phyloP scores from a whole-genome alignment of 2,329 filamentous ascomycete genomes.

The Colletotrichum chlorophyti region DNA sequence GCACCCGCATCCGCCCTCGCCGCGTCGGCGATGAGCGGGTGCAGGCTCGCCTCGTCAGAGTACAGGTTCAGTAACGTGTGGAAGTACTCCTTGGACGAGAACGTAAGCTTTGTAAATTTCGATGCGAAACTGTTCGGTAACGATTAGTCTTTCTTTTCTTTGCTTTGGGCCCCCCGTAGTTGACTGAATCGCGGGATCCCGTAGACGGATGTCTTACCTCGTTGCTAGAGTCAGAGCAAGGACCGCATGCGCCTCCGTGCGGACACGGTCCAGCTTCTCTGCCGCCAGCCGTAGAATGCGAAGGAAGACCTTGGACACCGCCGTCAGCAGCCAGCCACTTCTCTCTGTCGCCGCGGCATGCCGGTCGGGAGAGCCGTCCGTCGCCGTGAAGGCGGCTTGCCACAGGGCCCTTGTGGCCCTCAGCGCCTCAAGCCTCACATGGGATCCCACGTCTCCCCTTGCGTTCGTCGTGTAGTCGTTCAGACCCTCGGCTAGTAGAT shows the following conservation, averaged over 20 bases:
- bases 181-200: not conserved
- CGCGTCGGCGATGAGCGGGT: conserved; percentile 43
- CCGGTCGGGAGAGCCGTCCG: conserved; percentile 12
- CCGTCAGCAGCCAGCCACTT: conserved; percentile 34
- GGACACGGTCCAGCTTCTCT: conserved; percentile 90
- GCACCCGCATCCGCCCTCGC: conserved; percentile 37
- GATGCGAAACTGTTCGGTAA: conserved; percentile 41
- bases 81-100: conserved; percentile 69
- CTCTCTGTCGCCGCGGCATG: conserved; percentile 1
- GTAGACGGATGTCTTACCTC: conserved; percentile 45
- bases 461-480: conserved; percentile 93
- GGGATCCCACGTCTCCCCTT: conserved; percentile 87
- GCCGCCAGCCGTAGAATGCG: conserved; percentile 73
- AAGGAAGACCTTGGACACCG: conserved; percentile 51
- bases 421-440: conserved; percentile 82
- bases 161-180: not conserved
- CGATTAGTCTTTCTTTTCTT: not conserved
- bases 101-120: conserved; percentile 48
- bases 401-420: conserved; percentile 74
- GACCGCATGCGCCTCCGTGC: conserved; percentile 68
- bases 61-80: conserved; percentile 57
- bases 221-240: conserved; percentile 52
- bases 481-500: conserved; percentile 63
- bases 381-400: conserved; percentile 31
- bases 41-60: conserved; percentile 39